Evolutionary conservation across 441 rosid genomes (phyloP).

Genomic region (Dalechampia spathulata): DNA sequence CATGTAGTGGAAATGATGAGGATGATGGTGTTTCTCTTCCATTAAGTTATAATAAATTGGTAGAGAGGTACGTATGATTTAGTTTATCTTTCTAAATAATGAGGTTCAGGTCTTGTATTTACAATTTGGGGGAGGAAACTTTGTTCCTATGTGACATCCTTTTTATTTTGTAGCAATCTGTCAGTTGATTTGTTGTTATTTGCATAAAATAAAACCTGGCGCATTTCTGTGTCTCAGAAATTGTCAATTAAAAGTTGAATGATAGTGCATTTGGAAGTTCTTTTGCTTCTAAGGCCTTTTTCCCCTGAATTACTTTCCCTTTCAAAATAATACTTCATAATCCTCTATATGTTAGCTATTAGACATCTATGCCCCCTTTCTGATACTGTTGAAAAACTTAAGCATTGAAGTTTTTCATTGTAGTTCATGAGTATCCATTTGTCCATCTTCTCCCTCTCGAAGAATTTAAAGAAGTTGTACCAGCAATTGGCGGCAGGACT

Average conservation of each 20-base stretch:
- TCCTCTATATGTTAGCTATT: too few relatives aligned
- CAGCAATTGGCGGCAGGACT: background rate
- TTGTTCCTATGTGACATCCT: background rate
- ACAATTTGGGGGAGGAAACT: slow-evolving; percentile 4
- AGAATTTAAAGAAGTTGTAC: background rate
- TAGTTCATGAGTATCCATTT: background rate
- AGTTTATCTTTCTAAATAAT: background rate
- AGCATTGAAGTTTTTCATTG: background rate
- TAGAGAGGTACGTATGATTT: slow-evolving; percentile 53
- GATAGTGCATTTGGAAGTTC: slow-evolving; percentile 3
- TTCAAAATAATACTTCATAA: too few relatives aligned
- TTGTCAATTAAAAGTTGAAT: slow-evolving; percentile 1
- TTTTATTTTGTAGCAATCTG: background rate
- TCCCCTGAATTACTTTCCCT: too few relatives aligned
- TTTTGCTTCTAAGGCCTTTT: too few relatives aligned
- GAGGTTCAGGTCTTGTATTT: slow-evolving; percentile 9
- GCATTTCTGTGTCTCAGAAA: background rate
- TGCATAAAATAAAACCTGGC: too few relatives aligned
- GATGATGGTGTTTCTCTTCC: slow-evolving; percentile 84
- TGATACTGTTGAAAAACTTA: too few relatives aligned
- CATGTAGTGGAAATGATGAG: slow-evolving; percentile 48
- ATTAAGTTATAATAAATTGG: slow-evolving; percentile 51
- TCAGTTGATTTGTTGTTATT: too few relatives aligned
- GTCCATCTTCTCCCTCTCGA: background rate
- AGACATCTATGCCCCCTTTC: too few relatives aligned